Conservation (phyloP, 768 basidiomycete species). For the Boletus reticulatus region DNA sequence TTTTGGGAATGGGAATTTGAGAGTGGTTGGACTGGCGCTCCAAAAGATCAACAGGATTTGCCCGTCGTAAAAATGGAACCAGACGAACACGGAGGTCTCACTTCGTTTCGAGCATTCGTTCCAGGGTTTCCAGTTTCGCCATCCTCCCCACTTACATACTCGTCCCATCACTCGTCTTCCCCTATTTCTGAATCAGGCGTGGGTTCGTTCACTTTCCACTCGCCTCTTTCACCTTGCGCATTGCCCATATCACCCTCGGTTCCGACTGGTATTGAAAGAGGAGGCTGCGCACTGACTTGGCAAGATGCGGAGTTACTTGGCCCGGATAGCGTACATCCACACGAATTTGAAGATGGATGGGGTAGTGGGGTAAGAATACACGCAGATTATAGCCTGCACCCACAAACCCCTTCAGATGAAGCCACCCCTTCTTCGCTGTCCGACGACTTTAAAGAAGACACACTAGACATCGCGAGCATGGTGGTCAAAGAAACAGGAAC, state of each 20-base stretch:
- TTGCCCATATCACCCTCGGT: slow-evolving; percentile 6
- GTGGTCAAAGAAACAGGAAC: slow-evolving; percentile 4
- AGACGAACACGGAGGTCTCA: slow-evolving; percentile 37
- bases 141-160: slow-evolving; percentile 18
- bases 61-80: slow-evolving; percentile 39
- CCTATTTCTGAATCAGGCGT: slow-evolving; percentile 17
- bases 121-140: slow-evolving; percentile 13
- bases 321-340: slow-evolving; percentile 42
- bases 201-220: slow-evolving; percentile 13
- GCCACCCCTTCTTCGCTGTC: not conserved
- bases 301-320: slow-evolving; percentile 45
- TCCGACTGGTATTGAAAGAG: slow-evolving; percentile 4
- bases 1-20: slow-evolving; percentile 38
- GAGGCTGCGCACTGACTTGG: slow-evolving; percentile 35
- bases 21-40: slow-evolving; percentile 20
- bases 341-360: slow-evolving; percentile 42
- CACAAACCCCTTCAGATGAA: slow-evolving; percentile 6
- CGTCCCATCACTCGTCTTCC: slow-evolving; percentile 18
- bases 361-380: slow-evolving; percentile 18
- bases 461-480: not conserved
- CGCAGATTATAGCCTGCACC: slow-evolving; percentile 5
- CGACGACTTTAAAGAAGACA: slow-evolving; percentile 1
- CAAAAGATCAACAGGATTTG: slow-evolving; percentile 18
- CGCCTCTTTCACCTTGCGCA: slow-evolving; percentile 15
- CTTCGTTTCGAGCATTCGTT: slow-evolving; percentile 3